Evolutionary conservation across 768 basidiomycete species (phyloP).

Genomic region (Phlebiopsis flavidoalba): DNA sequence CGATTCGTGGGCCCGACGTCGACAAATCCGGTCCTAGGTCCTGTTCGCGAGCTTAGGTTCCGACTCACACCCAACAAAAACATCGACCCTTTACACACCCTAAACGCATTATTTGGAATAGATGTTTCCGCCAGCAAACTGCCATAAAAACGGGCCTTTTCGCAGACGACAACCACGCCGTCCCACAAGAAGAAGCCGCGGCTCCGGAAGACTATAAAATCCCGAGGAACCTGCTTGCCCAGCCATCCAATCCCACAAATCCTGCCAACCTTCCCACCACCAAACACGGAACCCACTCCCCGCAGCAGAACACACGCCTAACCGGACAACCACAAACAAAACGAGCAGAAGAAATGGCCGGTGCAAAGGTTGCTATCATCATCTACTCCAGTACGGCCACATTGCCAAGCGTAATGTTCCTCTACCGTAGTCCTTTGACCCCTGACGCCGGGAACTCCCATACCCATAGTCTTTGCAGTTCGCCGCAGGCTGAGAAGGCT

Average conservation of each 20-base stretch:
- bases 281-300: neutral
- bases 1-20: neutral
- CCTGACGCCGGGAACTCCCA: neutral
- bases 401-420: constrained; percentile 52
- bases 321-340: neutral
- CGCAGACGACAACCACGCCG: neutral
- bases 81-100: neutral
- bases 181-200: constrained; percentile 2
- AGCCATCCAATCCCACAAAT: constrained; percentile 1
- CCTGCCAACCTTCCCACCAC: neutral
- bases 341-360: neutral
- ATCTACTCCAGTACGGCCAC: constrained; percentile 74
- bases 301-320: neutral
- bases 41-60: neutral
- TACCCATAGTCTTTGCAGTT: constrained; percentile 36
- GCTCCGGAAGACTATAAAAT: constrained; percentile 7
- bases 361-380: constrained; percentile 56
- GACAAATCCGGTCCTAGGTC: neutral
- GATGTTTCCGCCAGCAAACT: constrained; percentile 13
- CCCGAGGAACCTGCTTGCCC: constrained; percentile 2
- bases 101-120: constrained; percentile 2
- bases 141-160: constrained; percentile 8
- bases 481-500: constrained; percentile 45
- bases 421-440: neutral
- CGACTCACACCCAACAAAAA: constrained; percentile 1